These are phyloP conservation scores for Aurantiochytrium sp. DNA, from an alignment of 108 stramenopile genomes.

Conservation along the genomic window DNA sequence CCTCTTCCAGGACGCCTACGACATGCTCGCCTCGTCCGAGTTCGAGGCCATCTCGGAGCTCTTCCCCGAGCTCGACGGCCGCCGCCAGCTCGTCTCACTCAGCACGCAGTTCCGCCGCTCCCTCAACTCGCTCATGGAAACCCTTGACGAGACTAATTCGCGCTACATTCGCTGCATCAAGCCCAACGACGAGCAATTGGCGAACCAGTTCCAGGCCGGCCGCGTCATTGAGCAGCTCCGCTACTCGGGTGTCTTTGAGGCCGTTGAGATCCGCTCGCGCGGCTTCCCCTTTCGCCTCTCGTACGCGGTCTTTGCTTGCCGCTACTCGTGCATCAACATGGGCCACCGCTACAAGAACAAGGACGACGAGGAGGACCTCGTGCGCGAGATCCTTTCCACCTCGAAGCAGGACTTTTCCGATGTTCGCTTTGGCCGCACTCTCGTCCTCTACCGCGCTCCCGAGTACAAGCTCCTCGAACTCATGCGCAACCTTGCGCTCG, in stretches of 20 bases:
- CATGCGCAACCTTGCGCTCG: constrained; percentile 45
- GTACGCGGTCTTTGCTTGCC: constrained; percentile 18
- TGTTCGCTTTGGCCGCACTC: constrained; percentile 44
- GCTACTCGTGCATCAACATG: constrained; percentile 23
- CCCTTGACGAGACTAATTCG: constrained; percentile 66
- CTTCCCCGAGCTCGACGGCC: neutral
- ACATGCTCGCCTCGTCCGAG: constrained; percentile 52
- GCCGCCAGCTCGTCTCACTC: constrained; percentile 18
- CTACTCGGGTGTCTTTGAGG: constrained; percentile 33
- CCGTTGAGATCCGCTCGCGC: constrained; percentile 27
- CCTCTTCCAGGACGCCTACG: constrained; percentile 57
- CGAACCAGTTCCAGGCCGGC: constrained; percentile 68
- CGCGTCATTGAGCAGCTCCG: constrained; percentile 23
- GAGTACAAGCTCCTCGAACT: constrained; percentile 52
- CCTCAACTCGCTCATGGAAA: constrained; percentile 64
- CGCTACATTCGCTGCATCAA: constrained; percentile 86
- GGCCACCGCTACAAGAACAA: neutral
- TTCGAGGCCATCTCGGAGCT: neutral
- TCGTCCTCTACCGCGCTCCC: constrained; percentile 51
- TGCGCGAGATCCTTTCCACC: constrained; percentile 5
- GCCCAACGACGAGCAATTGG: constrained; percentile 71
- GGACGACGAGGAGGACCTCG: neutral
- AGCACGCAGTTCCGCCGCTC: constrained; percentile 55
- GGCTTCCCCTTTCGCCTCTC: constrained; percentile 35
- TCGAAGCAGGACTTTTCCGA: constrained; percentile 39